A percentile compares a stretch with the other conserved stretches of the same genome.
Conservation (phyloP, 2,329 filamentous ascomycete species). For the Penicillium occitanis region DNA sequence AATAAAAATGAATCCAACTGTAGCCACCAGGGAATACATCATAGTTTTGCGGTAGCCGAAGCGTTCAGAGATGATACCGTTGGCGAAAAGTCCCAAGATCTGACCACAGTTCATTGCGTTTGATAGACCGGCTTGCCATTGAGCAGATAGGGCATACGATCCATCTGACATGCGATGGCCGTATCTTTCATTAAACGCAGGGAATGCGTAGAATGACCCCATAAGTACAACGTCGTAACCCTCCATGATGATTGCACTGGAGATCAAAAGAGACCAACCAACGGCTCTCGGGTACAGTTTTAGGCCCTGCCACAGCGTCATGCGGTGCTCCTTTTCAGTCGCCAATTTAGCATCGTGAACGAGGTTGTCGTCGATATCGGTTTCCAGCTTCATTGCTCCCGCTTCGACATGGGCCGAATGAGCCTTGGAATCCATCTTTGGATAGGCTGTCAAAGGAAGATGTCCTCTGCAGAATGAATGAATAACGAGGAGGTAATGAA, state of each 20-base stretch:
- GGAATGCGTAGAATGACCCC: conserved; percentile 69
- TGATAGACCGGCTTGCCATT: conserved; percentile 49
- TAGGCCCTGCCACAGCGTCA: conserved; percentile 74
- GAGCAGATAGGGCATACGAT: conserved; percentile 40
- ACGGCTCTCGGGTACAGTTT: conserved; percentile 84
- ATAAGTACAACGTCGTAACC: conserved; percentile 80
- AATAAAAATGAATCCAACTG: conserved; percentile 50
- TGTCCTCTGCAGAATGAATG: background rate
- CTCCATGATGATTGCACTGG: conserved; percentile 87
- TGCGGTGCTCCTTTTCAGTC: conserved; percentile 55
- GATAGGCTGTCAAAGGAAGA: background rate
- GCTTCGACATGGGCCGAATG: background rate
- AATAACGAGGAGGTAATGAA: background rate
- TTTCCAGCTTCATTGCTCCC: background rate
- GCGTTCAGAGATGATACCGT: conserved; percentile 51
- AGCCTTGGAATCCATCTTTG: background rate
- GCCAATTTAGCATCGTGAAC: conserved; percentile 43
- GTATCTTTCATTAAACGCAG: conserved; percentile 44
- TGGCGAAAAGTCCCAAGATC: conserved; percentile 53
- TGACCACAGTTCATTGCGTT: conserved; percentile 46
- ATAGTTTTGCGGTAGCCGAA: conserved; percentile 55
- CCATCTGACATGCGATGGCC: conserved; percentile 33
- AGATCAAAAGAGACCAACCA: conserved; percentile 78
- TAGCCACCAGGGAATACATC: conserved; percentile 46
- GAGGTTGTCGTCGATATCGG: conserved; percentile 24